These are phyloP conservation scores for Citrus trifoliata DNA, from an alignment of 345 rosid genomes.

Conservation along the genomic window DNA sequence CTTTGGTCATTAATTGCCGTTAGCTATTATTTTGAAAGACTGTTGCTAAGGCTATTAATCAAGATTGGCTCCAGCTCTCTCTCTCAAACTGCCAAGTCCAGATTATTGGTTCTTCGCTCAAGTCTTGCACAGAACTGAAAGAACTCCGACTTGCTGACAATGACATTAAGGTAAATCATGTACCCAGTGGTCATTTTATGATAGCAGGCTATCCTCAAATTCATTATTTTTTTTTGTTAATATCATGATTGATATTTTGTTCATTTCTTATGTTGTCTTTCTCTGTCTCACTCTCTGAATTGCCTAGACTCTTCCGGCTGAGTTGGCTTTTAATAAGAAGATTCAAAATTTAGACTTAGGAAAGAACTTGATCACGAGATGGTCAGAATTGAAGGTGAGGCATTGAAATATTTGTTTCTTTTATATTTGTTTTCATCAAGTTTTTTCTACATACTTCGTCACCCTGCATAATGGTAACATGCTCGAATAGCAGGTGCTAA, in stretches of 20 bases:
- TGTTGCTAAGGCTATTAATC: background rate
- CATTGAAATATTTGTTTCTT: background rate
- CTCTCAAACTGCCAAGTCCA: constrained; percentile 78
- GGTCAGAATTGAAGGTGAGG: constrained; percentile 78
- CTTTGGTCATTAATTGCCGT: background rate
- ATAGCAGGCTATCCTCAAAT: background rate
- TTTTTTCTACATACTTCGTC: background rate
- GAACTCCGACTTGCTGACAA: constrained; percentile 88
- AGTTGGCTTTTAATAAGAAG: constrained; percentile 53
- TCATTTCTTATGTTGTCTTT: background rate
- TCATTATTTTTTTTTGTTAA: background rate
- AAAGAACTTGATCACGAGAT: constrained; percentile 61
- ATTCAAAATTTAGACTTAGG: constrained; percentile 87
- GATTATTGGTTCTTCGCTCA: constrained; percentile 62
- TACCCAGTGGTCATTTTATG: background rate
- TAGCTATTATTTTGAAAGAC: background rate
- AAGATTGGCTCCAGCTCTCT: constrained; percentile 55
- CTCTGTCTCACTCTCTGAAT: constrained; percentile 5
- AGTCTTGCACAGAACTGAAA: constrained; percentile 71
- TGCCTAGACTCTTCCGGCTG: too few relatives aligned
- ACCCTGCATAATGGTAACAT: too few relatives aligned
- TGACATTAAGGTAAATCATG: constrained; percentile 55
- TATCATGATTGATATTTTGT: background rate
- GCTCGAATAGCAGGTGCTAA: constrained; percentile 50
- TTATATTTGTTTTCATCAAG: background rate